phyloP scores from a whole-genome alignment of 2,329 filamentous ascomycete genomes.

The Ophiostoma triangulosporum region DNA sequence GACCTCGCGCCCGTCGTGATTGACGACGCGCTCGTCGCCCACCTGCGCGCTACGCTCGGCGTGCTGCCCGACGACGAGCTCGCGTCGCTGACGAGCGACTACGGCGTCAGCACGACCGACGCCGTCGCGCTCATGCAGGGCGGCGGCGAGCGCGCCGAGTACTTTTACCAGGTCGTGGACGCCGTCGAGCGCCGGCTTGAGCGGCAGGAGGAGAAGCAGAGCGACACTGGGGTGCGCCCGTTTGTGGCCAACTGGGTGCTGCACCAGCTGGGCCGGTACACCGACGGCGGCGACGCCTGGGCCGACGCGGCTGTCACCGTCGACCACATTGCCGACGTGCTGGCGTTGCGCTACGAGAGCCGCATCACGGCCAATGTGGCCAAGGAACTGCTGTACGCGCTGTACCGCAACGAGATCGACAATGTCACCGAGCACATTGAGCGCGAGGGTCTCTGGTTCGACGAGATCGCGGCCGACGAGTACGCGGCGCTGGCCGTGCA shows the following conservation, averaged over 20 bases:
- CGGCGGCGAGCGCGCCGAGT: slow-evolving; percentile 66
- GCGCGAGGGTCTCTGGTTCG: slow-evolving; percentile 38
- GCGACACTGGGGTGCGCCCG: slow-evolving; percentile 22
- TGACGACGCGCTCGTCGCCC: slow-evolving; percentile 50
- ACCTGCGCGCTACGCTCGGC: slow-evolving; percentile 51
- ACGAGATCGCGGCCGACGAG: slow-evolving; percentile 32
- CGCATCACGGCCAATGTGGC: slow-evolving; percentile 43
- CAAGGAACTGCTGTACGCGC: slow-evolving; percentile 41
- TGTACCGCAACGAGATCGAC: slow-evolving; percentile 33
- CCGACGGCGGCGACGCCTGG: slow-evolving; percentile 24
- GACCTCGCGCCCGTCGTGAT: slow-evolving; percentile 74
- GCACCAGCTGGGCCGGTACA: slow-evolving; percentile 60
- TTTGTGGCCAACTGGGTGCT: slow-evolving; percentile 54
- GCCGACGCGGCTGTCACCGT: slow-evolving; percentile 30
- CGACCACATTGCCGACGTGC: slow-evolving; percentile 34
- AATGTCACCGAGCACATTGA: slow-evolving; percentile 31
- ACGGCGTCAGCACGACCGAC: slow-evolving; percentile 66
- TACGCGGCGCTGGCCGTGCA: slow-evolving; percentile 33
- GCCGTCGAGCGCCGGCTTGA: slow-evolving; percentile 22
- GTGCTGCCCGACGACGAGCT: slow-evolving; percentile 59
- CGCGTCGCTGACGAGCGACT: slow-evolving; percentile 44
- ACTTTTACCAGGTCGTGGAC: slow-evolving; percentile 57
- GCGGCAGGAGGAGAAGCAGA: background rate
- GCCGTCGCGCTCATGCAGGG: slow-evolving; percentile 72
- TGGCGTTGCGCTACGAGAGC: slow-evolving; percentile 32